phyloP scores from a whole-genome alignment of 768 basidiomycete species.

The Chalciporus sphaerocephalus region DNA sequence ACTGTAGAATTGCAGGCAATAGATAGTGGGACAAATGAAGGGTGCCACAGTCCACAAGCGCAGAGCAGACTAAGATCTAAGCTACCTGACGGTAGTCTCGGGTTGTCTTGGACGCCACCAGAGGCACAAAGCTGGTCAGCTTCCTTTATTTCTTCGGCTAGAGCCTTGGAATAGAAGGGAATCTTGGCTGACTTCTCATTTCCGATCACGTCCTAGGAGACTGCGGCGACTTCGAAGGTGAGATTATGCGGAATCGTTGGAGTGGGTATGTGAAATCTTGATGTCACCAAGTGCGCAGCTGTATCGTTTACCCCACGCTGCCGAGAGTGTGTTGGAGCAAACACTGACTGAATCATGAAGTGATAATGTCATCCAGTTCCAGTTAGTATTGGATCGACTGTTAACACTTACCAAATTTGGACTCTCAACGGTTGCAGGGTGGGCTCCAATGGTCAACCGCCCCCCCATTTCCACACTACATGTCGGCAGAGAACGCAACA shows the following conservation, averaged over 20 bases:
- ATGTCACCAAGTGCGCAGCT: background rate
- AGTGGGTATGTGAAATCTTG: background rate
- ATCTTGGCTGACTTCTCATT: background rate
- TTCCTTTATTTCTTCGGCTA: background rate
- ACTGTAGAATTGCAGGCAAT: background rate
- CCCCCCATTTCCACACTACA: no score
- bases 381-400: background rate
- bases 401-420: background rate
- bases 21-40: background rate
- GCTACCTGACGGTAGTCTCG: background rate
- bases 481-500: no score
- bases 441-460: background rate
- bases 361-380: background rate
- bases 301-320: background rate
- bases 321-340: background rate
- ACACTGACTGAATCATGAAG: no score
- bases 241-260: background rate
- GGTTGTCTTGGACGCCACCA: no score
- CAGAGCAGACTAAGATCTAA: no score
- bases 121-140: background rate
- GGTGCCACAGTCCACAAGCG: background rate
- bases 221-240: background rate
- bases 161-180: background rate
- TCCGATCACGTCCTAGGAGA: background rate
- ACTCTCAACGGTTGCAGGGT: constrained; percentile 3